These are phyloP conservation scores for Suhomyces atakaporum DNA, from an alignment of 1,139 yeast genomes.

Conservation along the genomic window DNA sequence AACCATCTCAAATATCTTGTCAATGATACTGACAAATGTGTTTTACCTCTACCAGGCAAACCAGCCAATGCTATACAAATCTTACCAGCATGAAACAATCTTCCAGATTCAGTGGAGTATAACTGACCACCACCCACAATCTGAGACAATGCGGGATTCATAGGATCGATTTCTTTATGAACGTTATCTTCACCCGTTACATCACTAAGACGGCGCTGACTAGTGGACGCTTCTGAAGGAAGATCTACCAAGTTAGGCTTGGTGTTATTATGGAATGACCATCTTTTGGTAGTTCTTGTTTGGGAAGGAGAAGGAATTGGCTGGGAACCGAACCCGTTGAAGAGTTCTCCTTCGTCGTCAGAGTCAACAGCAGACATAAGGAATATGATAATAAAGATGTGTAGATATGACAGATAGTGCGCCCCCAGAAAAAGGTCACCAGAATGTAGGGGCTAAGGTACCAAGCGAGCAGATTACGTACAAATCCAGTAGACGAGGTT, in stretches of 20 bases:
- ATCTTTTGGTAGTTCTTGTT: constrained; percentile 40
- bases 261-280: constrained; percentile 45
- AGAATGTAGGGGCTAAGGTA: neutral
- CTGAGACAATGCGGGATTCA: constrained; percentile 48
- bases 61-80: constrained; percentile 89
- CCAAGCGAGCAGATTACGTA: no score
- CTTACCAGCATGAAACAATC: constrained; percentile 93
- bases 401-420: no score
- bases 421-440: neutral
- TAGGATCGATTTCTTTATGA: constrained; percentile 53
- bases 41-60: constrained; percentile 94
- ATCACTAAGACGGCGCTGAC: constrained; percentile 42
- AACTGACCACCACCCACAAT: constrained; percentile 60
- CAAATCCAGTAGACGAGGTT: no score
- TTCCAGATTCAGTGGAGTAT: constrained; percentile 86
- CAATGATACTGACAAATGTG: constrained; percentile 86
- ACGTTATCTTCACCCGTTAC: constrained; percentile 54
- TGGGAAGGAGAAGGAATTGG: constrained; percentile 30
- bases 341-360: constrained; percentile 39
- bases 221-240: constrained; percentile 28
- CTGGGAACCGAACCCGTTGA: constrained; percentile 43
- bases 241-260: constrained; percentile 41
- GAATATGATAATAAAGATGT: neutral
- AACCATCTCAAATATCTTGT: constrained; percentile 92
- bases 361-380: constrained; percentile 23